Evolutionary conservation across 208 protist genomes (phyloP).

Genomic region (Lotmaria passim): DNA sequence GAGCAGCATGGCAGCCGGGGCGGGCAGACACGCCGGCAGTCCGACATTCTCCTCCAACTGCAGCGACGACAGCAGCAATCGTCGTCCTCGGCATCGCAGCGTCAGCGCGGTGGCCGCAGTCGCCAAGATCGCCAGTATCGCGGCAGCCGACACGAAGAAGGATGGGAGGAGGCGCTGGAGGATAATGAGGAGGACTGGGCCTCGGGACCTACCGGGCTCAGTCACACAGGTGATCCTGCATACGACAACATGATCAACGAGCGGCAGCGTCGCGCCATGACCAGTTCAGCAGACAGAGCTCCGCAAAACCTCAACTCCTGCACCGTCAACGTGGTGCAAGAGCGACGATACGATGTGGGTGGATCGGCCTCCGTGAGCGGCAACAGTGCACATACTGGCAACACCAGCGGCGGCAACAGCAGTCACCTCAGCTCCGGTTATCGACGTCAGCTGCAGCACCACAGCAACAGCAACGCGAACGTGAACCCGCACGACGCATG

Average conservation of each 20-base stretch:
- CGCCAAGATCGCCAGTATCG: constrained; percentile 5
- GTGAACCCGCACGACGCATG: not conserved
- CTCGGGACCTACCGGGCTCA: constrained; percentile 16
- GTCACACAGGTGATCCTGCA: constrained; percentile 32
- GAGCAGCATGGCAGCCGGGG: constrained; percentile 2
- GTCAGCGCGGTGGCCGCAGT: not conserved
- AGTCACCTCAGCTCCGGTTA: constrained; percentile 13
- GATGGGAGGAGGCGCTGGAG: constrained; percentile 3
- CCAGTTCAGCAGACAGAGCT: not conserved
- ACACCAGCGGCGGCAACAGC: constrained; percentile 1
- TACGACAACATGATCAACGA: constrained; percentile 41
- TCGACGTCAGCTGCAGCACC: constrained; percentile 15
- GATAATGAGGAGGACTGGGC: constrained; percentile 33
- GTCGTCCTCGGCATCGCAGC: not conserved
- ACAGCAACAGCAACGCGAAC: not conserved
- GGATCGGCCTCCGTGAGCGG: not conserved
- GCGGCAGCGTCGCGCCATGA: constrained; percentile 4
- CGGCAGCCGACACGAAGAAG: not conserved
- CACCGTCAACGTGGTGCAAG: not conserved
- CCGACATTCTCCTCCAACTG: constrained; percentile 15
- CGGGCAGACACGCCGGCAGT: constrained; percentile 4
- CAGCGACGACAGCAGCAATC: constrained; percentile 4
- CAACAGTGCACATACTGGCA: not conserved
- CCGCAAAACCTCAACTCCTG: not conserved
- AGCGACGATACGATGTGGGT: not conserved